Evolutionary conservation across 164 flowering plant species (phyloP), one percentile per base, ranked within the genome.

Genomic region (Magnolia officinalis): DNA sequence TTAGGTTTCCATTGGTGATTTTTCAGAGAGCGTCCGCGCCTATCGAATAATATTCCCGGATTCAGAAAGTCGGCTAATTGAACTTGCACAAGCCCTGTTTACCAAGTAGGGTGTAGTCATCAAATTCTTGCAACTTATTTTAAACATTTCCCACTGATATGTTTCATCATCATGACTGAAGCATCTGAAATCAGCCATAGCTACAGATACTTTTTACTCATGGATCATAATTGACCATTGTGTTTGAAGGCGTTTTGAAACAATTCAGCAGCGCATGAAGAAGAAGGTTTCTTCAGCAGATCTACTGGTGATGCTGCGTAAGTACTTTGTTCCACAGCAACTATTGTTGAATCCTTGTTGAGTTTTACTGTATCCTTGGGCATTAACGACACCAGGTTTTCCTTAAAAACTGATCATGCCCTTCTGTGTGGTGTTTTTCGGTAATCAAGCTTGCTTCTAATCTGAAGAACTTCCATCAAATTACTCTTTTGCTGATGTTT

Each of bases 41-140:
- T 92, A 89, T 86, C 87, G 89, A 77, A 89, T 86, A 72, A 92
- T 96, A 83, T 92, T 96, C 85, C 95, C 93, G 65, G 92, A 92
- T 82, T 92, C 99, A 68, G 97, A 90, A 78, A 73, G 74, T 78
- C 90, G 86, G 77, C 89, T 92, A 26, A 83, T 83, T 75, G 88
- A 83, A 83, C 90, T 96, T 75, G 83, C 92, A 65, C 86, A 80
- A 72, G 87, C 88, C 58, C 81, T 91, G 66, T 77, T 90, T 79
- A 80, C 72, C 65, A 93, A 78, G 98, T 92, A 87, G 64, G 82
- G 5, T 31, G 61, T 68, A 24, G 8, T 3, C 29, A 14, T 29
- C 50, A 29, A 67, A 29, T 19, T 16, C n/a, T 29, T 37, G 49
- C 4, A 59, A 68, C 76, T 79, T 59, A 21, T 4, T 10, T 55